These are phyloP conservation scores for Arabidopsis hybrid DNA, from an alignment of 441 rosid species.

Conservation along the genomic window DNA sequence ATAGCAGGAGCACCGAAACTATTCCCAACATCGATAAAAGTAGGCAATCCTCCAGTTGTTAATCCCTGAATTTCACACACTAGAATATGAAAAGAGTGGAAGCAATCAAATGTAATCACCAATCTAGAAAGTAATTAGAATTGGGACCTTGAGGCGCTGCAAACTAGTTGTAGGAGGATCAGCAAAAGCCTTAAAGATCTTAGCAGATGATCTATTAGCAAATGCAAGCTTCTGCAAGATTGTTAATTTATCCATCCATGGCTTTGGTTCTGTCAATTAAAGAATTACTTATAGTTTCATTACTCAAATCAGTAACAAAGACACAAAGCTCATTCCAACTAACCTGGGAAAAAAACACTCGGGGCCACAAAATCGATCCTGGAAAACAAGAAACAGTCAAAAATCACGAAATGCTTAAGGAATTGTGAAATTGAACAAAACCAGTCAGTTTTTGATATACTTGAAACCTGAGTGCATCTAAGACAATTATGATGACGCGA, in stretches of 20 bases:
- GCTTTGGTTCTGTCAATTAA: slow-evolving; percentile 56
- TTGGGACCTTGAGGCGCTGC: slow-evolving; percentile 83
- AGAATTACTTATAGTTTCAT: not conserved
- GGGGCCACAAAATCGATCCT: slow-evolving; percentile 95
- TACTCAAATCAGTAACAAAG: slow-evolving; percentile 2
- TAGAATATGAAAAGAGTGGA: not conserved
- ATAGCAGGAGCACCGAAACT: slow-evolving; percentile 99
- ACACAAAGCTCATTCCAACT: not conserved
- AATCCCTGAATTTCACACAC: slow-evolving; percentile 64
- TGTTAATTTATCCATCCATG: slow-evolving; percentile 90
- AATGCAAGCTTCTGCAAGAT: slow-evolving; percentile 78
- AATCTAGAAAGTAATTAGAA: not conserved
- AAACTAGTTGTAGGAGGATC: slow-evolving; percentile 98
- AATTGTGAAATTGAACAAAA: not conserved
- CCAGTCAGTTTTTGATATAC: not conserved
- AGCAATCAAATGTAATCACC: not conserved
- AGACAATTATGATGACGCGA: slow-evolving; percentile 77
- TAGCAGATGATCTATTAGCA: slow-evolving; percentile 65
- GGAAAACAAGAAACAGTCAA: not conserved
- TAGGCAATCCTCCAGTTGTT: slow-evolving; percentile 96
- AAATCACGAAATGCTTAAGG: slow-evolving; percentile 9
- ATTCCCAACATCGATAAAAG: slow-evolving; percentile 93
- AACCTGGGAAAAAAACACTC: slow-evolving; percentile 74
- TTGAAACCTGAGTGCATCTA: slow-evolving; percentile 81
- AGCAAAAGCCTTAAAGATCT: slow-evolving; percentile 91